A percentile compares a stretch with the other conserved stretches of the same genome.
These are phyloP conservation scores for Clonostachys rhizophaga DNA, from an alignment of 2,329 filamentous ascomycete genomes.

Conservation along the genomic window DNA sequence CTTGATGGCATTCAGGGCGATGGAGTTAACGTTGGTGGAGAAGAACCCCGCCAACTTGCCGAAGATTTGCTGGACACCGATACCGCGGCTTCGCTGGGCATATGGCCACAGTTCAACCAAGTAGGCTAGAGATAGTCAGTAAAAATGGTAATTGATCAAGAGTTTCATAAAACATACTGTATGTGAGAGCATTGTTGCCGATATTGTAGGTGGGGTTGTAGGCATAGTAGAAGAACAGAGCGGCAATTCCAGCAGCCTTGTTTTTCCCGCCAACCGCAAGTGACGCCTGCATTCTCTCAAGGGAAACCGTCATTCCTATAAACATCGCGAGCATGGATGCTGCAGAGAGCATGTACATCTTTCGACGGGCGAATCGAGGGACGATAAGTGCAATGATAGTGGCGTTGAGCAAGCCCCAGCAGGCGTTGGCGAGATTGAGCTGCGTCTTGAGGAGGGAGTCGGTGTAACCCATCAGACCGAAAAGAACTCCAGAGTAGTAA, in stretches of 20 bases:
- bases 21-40: conserved; percentile 41
- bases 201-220: conserved; percentile 54
- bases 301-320: conserved; percentile 47
- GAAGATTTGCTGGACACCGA: conserved; percentile 48
- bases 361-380: conserved; percentile 39
- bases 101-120: conserved; percentile 41
- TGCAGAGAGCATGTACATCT: conserved; percentile 49
- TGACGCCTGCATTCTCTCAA: conserved; percentile 30
- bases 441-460: conserved; percentile 33
- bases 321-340: conserved; percentile 40
- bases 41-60: conserved; percentile 34
- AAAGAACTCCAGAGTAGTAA: conserved; percentile 33
- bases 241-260: conserved; percentile 25
- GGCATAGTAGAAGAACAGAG: conserved; percentile 51
- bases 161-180: conserved; percentile 40
- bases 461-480: conserved; percentile 38
- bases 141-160: conserved; percentile 49
- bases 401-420: conserved; percentile 38
- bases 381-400: conserved; percentile 33
- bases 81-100: conserved; percentile 49
- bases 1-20: conserved; percentile 20
- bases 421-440: conserved; percentile 37
- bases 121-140: conserved; percentile 34
- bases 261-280: conserved; percentile 16
- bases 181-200: conserved; percentile 57